Evolutionary conservation across 257 asterid genomes (phyloP).

Genomic region (Solanum chiquidenum): DNA sequence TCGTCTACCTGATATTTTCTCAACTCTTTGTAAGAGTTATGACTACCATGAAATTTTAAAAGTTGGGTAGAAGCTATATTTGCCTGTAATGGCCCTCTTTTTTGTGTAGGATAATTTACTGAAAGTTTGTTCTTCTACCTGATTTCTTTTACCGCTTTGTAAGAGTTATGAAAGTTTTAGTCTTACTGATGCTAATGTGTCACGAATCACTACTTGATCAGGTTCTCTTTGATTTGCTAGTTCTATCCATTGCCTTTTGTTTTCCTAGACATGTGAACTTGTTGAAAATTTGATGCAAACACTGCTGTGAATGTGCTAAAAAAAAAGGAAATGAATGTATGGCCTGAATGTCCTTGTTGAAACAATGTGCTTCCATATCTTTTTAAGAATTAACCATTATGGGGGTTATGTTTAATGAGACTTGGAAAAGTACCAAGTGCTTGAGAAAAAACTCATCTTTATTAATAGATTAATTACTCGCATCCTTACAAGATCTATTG

Average conservation of each 20-base stretch:
- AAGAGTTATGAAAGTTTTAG: not conserved
- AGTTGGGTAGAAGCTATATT: no score
- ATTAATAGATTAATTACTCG: not conserved
- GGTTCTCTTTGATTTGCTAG: not conserved
- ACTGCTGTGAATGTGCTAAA: not conserved
- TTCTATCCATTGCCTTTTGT: not conserved
- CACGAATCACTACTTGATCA: not conserved
- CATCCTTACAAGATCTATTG: not conserved
- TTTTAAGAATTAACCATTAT: not conserved
- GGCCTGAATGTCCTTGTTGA: not conserved
- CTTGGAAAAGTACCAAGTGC: not conserved
- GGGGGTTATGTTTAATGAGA: not conserved
- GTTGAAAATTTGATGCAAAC: not conserved
- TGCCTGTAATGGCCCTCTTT: no score
- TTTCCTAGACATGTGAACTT: not conserved
- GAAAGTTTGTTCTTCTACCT: no score
- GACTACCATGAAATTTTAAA: no score
- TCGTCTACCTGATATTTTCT: not conserved
- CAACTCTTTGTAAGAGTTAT: not conserved
- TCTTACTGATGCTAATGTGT: not conserved
- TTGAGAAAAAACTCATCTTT: not conserved
- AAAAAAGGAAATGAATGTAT: not conserved
- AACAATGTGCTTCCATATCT: not conserved
- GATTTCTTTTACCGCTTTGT: no score
- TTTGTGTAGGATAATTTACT: no score